Conservation (phyloP, 78 protist genomes). For the Capsaspora owczarzaki region DNA sequence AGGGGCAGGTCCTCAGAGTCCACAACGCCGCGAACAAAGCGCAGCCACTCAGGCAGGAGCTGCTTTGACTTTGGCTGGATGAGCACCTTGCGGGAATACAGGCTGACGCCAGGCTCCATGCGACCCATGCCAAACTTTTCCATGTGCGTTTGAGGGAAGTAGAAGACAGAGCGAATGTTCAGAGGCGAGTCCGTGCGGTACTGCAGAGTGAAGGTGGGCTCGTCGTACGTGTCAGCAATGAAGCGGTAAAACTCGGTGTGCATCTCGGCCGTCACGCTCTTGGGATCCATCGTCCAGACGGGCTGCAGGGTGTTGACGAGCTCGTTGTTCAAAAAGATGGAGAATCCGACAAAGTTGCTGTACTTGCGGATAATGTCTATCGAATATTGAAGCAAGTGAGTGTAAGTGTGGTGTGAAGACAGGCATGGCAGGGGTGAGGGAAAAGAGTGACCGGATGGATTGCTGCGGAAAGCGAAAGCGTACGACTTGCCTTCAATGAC, state of each 20-base stretch:
- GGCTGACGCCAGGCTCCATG: slow-evolving; percentile 77
- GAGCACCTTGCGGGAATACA: slow-evolving; percentile 65
- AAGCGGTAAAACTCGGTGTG: slow-evolving; percentile 61
- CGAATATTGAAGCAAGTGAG: not conserved
- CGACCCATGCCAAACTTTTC: slow-evolving; percentile 72
- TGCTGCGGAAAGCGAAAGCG: no score
- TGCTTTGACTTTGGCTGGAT: slow-evolving; percentile 43
- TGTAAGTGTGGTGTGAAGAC: no score
- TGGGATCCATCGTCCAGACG: slow-evolving; percentile 69
- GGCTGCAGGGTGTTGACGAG: slow-evolving; percentile 73
- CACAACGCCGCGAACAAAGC: slow-evolving; percentile 76
- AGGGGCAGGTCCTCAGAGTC: slow-evolving; percentile 91
- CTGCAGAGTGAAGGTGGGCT: slow-evolving; percentile 48
- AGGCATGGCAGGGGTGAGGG: no score
- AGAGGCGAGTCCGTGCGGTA: slow-evolving; percentile 60
- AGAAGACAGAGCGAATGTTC: slow-evolving; percentile 52
- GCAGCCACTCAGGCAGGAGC: slow-evolving; percentile 86
- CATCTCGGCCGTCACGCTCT: slow-evolving; percentile 66
- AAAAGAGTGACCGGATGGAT: no score
- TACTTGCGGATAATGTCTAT: slow-evolving; percentile 58
- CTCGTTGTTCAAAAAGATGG: slow-evolving; percentile 65
- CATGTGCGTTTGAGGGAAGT: slow-evolving; percentile 63
- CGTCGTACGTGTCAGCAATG: slow-evolving; percentile 40
- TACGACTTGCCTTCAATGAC: not conserved
- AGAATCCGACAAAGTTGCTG: slow-evolving; percentile 79